Evolutionary conservation across 306 rosid genomes (phyloP), one percentile per base, ranked within the genome.

Genomic region (Rosa chinensis): DNA sequence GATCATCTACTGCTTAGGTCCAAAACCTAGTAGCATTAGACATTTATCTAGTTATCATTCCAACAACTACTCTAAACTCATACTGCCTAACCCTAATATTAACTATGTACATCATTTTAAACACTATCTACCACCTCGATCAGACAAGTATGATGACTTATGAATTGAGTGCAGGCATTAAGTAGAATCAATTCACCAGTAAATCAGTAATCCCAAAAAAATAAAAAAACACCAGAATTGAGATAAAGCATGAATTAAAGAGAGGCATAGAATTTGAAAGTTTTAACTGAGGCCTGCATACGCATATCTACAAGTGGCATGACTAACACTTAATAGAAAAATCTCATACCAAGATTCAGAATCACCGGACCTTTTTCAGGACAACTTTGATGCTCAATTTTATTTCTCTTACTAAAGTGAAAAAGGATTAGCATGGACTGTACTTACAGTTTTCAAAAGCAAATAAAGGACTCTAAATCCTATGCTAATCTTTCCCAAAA

Each of bases 361-460:
- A 55, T 8, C 39, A n/a, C 21, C 50, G 3, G 8, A 72, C 23
- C 43, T 58, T 23, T 40, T 58, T 23, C 69, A 55, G 35, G 48
- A 47, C n/a, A 21, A 21, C 21, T 74, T 74, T 58, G 78, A 58
- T 74, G 44, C 6, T 3, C 7, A 44, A 5, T 25, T 25, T 23
- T 62, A 8, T 58, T 53, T 52, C 40, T 44, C 47, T 10, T 44
- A 8, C 47, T 44, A 44, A 44, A 44, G 47, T 44, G 47, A 44
- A 44, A 44, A 44, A 8, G 45, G 45, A 43, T 43, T 43, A 43
- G 47, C 47, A 8, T 44, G 47, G 47, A 44, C 70, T 42, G 59
- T 75, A 25, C 28, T 40, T 8, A 16, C 5, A 74, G 59, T 40
- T 25, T 73, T 56, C 50, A 25, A 74, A 74, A 74, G n/a, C 52